Base-by-base conservation (phyloP, 164 flowering plant species). In the Piper longum region DNA sequence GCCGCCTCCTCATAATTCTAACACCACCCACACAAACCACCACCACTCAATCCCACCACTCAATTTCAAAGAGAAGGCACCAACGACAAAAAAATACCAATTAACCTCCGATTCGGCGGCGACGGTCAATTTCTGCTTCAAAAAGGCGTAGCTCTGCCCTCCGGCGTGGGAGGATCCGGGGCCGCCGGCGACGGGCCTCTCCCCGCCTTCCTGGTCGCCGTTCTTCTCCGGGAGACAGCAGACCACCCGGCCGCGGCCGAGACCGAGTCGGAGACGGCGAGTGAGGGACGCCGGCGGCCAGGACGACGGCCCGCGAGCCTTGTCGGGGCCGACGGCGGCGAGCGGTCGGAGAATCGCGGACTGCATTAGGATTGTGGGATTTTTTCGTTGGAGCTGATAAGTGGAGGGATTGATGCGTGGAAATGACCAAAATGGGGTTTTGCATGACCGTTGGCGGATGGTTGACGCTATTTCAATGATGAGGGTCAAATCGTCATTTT, bases 1-100 rank as follows among this genome's bases (percentile, higher is more conserved):
- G 96, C 98, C 56, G 98, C 98, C 76, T 91, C 96, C 69, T 91
- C 77, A 66, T 87, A 91, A 70, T 91, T 83, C 97, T 88, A 61
- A 68, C 65, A 41, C 62, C 41, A 3, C 4, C 16, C 26, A 40
- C 43, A 19, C 61, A 43, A 43, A 57, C 16, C 5, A 61, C 41
- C 54, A 55, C 19, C 36, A 48, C 4, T 18, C 9, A 41, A 57
- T n/a, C 8, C 59, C 59, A 26, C 3, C 12, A 43, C 12, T 1
- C 5, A 64, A 16, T 2, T 4, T 14, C 6, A 54, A 7, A 4
- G 16, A 54, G 39, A 5, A 39, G 40, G 11, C 4, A 55, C 36
- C 40, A 4, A 0, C 13, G 16, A 43, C 55, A 59, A 17, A 51
- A 59, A 13, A 19, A 66, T 48, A 59, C 60, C 18, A 61, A 57